Evolutionary conservation across 208 protist genomes (phyloP).

Genomic region (Trypanosoma lewisi): DNA sequence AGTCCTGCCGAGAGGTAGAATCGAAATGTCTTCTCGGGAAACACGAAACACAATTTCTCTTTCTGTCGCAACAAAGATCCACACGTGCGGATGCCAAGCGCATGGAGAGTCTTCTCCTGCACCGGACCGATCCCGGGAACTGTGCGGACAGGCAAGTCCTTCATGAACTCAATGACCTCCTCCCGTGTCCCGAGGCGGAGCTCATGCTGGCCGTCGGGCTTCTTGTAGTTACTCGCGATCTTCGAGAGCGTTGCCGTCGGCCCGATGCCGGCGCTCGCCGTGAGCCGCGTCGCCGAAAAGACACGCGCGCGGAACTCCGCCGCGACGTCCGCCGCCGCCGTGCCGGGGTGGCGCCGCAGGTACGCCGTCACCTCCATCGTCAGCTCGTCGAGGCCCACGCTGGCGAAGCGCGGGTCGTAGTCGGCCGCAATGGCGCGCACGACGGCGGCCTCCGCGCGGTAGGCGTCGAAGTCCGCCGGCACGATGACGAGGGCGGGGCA

Average conservation of each 20-base stretch:
- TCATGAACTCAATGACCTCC: conserved; percentile 76
- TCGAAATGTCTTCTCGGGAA: conserved; percentile 70
- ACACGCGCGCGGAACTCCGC: conserved; percentile 81
- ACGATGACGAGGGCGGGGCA: conserved; percentile 91
- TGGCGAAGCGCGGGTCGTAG: conserved; percentile 87
- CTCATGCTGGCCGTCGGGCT: conserved; percentile 94
- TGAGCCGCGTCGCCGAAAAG: conserved; percentile 71
- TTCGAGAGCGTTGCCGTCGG: conserved; percentile 86
- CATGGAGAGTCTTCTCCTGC: conserved; percentile 50
- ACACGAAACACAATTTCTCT: conserved; percentile 71
- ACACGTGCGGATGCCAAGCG: conserved; percentile 68
- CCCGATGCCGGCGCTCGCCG: conserved; percentile 84
- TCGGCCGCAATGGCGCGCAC: conserved; percentile 74
- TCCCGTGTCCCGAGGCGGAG: conserved; percentile 71
- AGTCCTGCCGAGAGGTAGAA: conserved; percentile 77
- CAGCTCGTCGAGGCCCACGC: conserved; percentile 79
- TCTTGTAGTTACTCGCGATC: conserved; percentile 92
- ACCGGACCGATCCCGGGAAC: conserved; percentile 84
- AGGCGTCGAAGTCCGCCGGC: conserved; percentile 71
- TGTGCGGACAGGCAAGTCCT: conserved; percentile 67
- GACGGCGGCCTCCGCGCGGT: conserved; percentile 60
- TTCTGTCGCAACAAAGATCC: conserved; percentile 69
- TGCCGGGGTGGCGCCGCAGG: conserved; percentile 42
- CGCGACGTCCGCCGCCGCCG: conserved; percentile 59
- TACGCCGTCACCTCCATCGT: conserved; percentile 87